Conservation (phyloP, 2,329 filamentous ascomycete species). For the Fusarium goolgardi region DNA sequence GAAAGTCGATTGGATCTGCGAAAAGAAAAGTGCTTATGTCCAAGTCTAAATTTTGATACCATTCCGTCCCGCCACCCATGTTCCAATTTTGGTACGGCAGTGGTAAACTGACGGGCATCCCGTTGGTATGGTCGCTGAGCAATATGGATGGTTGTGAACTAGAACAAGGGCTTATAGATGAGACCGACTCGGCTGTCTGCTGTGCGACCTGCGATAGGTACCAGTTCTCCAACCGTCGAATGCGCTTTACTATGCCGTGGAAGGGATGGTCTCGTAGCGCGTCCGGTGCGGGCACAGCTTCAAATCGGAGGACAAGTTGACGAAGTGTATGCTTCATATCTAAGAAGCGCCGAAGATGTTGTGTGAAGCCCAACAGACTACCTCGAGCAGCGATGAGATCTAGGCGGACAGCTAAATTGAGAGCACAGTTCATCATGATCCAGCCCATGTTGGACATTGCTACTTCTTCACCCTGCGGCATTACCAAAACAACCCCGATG, state of each 20-base stretch:
- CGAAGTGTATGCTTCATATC: conserved; percentile 47
- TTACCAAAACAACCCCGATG: conserved; percentile 37
- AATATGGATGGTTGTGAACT: not conserved
- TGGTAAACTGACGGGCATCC: not conserved
- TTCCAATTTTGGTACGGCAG: conserved; percentile 17
- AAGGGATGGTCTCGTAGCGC: conserved; percentile 37
- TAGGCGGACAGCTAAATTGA: conserved; percentile 47
- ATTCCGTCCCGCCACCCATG: not conserved
- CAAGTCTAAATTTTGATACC: conserved; percentile 18
- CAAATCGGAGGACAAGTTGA: conserved; percentile 46
- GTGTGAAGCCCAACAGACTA: conserved; percentile 32
- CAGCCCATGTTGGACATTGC: conserved; percentile 49
- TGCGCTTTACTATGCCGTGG: conserved; percentile 34
- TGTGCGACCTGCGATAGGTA: conserved; percentile 16
- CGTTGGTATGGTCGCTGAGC: not conserved
- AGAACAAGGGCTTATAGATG: not conserved
- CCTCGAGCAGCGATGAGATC: conserved; percentile 45
- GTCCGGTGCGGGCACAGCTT: conserved; percentile 29
- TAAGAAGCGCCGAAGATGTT: conserved; percentile 43
- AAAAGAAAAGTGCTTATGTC: conserved; percentile 35
- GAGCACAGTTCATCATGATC: conserved; percentile 49
- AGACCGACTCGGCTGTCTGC: not conserved
- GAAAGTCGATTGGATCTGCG: conserved; percentile 31
- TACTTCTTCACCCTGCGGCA: conserved; percentile 44
- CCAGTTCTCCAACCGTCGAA: conserved; percentile 36